Evolutionary conservation across 768 basidiomycete genomes (phyloP), one percentile per base, ranked within the genome.

Genomic region (Boletus sp.): DNA sequence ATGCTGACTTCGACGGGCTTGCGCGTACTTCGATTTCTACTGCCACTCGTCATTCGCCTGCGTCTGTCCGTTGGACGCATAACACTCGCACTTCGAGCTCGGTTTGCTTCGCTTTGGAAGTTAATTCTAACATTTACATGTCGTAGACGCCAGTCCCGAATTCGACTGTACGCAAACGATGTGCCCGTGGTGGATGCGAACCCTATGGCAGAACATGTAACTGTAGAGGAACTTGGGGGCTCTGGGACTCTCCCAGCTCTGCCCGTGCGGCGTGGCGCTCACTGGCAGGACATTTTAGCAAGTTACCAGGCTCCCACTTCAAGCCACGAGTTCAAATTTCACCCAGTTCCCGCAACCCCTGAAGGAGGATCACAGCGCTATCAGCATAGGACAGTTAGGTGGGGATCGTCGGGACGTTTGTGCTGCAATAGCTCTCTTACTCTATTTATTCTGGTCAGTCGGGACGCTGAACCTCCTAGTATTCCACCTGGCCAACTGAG

Each of bases 311-410:
- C 9, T 20, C 45, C n/a, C 28, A 24, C n/a, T 41, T 36, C 51
- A 11, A 15, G 14, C 7, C 10, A 14, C 2, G 32, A n/a, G 9
- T n/a, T 44, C 6, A 20, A 41, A 11, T 2, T 2, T 28, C 33
- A 33, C 33, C 8, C 8, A 5, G 6, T 40, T 2, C 41, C 55
- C 20, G 47, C 55, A 5, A 63, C 41, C 7, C 64, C 56, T 0
- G 64, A 58, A 8, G 7, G 36, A 14, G 53, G 28, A 28, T 66
- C 60, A 30, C 60, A 36, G 37, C 50, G 63, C 11, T 64, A 66
- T 39, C 15, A 46, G 5, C 20, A 24, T 4, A 57, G 29, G 52
- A 18, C 12, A 7, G 35, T 29, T 10, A 36, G 12, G 63, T 62
- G 52, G 48, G 18, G 12, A 29, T 12, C 17, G n/a, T 2, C 4